Evolutionary conservation across 306 rosid species (phyloP), one percentile per base, ranked within the genome.

Genomic region (Trifolium pratense): DNA sequence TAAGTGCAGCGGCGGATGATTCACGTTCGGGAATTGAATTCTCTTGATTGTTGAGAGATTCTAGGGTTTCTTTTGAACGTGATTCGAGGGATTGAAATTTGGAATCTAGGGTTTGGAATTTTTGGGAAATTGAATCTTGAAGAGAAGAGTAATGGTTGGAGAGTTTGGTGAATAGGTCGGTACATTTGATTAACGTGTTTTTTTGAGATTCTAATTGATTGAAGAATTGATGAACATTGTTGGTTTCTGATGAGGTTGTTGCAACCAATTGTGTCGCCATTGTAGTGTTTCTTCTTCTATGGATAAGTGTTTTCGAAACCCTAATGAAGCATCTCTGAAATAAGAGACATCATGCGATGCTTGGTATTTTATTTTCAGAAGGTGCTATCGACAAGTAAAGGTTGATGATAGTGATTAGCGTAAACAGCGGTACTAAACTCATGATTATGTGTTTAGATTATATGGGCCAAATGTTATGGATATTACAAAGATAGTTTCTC

Each of bases 101-200:
- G 43, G 92, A 71, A 31, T 89, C 92, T 34, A 91, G 79, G 62
- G 78, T 75, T 70, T 91, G 89, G 56, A 81, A 78, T 83, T 91
- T 89, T 2, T 71, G 80, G 43, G 86, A 65, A 46, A 91, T 65
- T 18, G 97, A 84, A 12, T 78, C 16, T 11, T 86, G 85, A 72
- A 86, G 88, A 58, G 91, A 68, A 13, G 77, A 53, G 79, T 86
- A 91, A 70, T 77, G 89, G 7, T 60, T 58, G 53, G 92, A 82
- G 23, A 91, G 79, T 56, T 81, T 61, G 25, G 89, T 59, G 87
- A 73, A 91, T 6, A 89, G 83, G 53, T 78, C 31, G 14, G 95
- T 86, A 79, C 92, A 91, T 42, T 79, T 81, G 66, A 76, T 73
- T 9, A 91, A 83, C 9, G 86, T 56, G 59, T 66, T 60, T 75